Evolutionary conservation across 2,329 filamentous ascomycete species (phyloP), one percentile per base, ranked within the genome.

Genomic region (Fusarium keratoplasticum): DNA sequence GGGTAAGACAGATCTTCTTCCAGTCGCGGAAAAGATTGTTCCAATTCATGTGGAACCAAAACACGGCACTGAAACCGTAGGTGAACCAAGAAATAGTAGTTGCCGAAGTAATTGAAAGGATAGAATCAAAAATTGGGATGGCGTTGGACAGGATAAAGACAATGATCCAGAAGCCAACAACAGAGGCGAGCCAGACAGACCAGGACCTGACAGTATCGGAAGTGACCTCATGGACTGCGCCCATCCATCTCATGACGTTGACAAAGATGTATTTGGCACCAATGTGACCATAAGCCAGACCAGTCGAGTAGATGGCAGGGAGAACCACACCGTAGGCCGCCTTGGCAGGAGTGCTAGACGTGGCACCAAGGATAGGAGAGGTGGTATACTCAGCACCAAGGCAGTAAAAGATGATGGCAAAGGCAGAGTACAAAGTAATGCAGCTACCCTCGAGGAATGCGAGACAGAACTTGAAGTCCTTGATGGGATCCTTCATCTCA

Each of bases 401-500:
- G 4, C 71, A 75, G 61, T 79, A 79, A 27, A 79, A 67, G 8
- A 72, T 71, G 54, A 76, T 58, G 1, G 77, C 77, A 4, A 77
- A 67, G 2, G 73, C n/a, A 35, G 76, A 63, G 47, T 79, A 79
- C 55, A 79, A 33, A 6, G 69, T 62, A 27, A 77, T 76, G 9
- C 67, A 76, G 11, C 71, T 75, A 9, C 65, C 64, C 7, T 77
- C 71, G 0, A 79, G 70, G 3, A 72, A 66, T 0, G 64, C 52
- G 4, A 79, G 58, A 33, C 72, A 77, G 47, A 74, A 76, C 18
- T 70, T 66, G 61, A 79, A 78, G 58, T 78, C 77, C 14, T 75
- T 66, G 1, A 69, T 63, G 1, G 77, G 77, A 10, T 74, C 54
- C 2, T 62, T 52, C 77, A 79, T 77, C 54, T 79, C 77, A 5